A percentile compares a stretch with the other conserved stretches of the same genome.
Conservation (phyloP, 2,329 filamentous ascomycete species). For the Diplocarpon mali region DNA sequence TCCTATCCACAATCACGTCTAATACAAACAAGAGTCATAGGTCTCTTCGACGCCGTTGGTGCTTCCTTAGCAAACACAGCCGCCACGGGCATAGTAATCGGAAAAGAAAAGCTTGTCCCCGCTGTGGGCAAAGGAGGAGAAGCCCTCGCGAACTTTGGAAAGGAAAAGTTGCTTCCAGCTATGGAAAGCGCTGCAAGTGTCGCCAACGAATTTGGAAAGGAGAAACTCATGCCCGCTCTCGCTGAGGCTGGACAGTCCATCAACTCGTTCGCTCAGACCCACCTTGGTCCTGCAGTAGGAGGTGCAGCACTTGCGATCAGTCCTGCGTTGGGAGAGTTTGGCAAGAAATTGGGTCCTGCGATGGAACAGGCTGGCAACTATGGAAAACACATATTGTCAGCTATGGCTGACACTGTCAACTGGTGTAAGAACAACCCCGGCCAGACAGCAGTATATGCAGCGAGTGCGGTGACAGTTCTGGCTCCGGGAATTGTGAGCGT, state of each 20-base stretch:
- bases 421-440: background rate
- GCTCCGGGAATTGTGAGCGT: background rate
- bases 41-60: background rate
- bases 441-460: background rate
- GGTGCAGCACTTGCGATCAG: background rate
- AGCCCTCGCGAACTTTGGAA: background rate
- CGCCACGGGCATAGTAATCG: background rate
- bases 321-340: background rate
- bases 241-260: background rate
- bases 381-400: background rate
- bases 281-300: background rate
- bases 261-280: background rate
- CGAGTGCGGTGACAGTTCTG: background rate
- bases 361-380: background rate
- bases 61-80: background rate
- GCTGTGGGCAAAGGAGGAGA: background rate
- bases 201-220: background rate
- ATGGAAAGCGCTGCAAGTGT: background rate
- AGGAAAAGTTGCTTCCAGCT: background rate
- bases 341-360: background rate
- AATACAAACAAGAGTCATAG: background rate
- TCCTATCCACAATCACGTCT: too few relatives aligned
- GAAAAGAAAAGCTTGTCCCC: background rate
- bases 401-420: background rate
- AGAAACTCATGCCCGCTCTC: background rate